Conservation (phyloP, 257 asterid species). For the Rubia yunnanensis region DNA sequence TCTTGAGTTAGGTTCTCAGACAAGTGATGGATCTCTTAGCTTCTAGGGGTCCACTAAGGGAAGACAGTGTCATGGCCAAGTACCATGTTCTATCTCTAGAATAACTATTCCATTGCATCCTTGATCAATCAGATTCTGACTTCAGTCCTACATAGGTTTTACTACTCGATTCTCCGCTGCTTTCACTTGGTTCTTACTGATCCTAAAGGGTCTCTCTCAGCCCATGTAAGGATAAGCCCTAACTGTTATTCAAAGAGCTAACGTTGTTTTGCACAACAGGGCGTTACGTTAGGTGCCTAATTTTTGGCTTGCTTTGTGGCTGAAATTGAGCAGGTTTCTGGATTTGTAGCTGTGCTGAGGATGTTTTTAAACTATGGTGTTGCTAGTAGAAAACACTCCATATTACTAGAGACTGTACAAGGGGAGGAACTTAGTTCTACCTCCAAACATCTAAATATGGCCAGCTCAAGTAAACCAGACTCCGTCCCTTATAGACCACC, state of each 20-base stretch:
- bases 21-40: conserved; percentile 64
- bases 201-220: conserved; percentile 61
- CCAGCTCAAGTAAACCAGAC: conserved; percentile 36
- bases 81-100: conserved; percentile 21
- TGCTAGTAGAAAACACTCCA: conserved; percentile 32
- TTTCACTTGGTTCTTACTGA: conserved; percentile 72
- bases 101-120: conserved; percentile 11
- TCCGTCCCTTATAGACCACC: conserved; percentile 72
- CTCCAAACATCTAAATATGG: conserved; percentile 23
- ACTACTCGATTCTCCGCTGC: conserved; percentile 67
- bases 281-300: neutral
- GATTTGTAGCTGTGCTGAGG: conserved; percentile 70
- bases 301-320: neutral
- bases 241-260: neutral
- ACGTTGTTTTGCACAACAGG: neutral
- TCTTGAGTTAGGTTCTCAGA: conserved; percentile 52
- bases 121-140: conserved; percentile 22
- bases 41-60: conserved; percentile 43
- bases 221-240: conserved; percentile 52
- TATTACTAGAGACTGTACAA: conserved; percentile 29
- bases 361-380: conserved; percentile 70
- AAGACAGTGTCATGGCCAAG: conserved; percentile 51
- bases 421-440: conserved; percentile 29
- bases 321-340: conserved; percentile 51
- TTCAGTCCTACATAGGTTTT: conserved; percentile 53